phyloP scores from a whole-genome alignment of 2,329 filamentous ascomycete genomes.

The Aspergillus sp. region DNA sequence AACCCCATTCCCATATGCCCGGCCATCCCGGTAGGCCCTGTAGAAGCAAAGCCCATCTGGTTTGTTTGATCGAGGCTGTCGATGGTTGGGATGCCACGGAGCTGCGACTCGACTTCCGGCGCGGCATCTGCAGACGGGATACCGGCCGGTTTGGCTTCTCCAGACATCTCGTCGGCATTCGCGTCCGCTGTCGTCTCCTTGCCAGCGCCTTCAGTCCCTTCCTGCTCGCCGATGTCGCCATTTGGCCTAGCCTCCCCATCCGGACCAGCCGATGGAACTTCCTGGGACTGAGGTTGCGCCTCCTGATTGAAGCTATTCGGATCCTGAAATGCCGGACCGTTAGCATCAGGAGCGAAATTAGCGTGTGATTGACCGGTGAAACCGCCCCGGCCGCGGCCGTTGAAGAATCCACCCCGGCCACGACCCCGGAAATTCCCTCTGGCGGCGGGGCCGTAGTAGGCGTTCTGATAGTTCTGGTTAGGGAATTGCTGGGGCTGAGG shows the following conservation, averaged over 20 bases:
- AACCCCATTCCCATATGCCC: conserved; percentile 20
- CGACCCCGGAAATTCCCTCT: conserved; percentile 53
- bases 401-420: conserved; percentile 50
- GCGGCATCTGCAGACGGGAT: conserved; percentile 8
- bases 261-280: conserved; percentile 7
- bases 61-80: conserved; percentile 22
- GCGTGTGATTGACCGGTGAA: conserved; percentile 30
- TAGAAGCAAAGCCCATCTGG: conserved; percentile 18
- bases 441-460: conserved; percentile 65
- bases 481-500: conserved; percentile 51
- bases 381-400: conserved; percentile 29
- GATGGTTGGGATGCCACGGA: conserved; percentile 23
- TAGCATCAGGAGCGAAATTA: conserved; percentile 26
- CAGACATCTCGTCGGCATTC: conserved; percentile 5
- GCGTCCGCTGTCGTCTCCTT: background rate
- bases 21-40: conserved; percentile 20
- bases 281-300: conserved; percentile 8
- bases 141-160: conserved; percentile 8
- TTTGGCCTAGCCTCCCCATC: conserved; percentile 20
- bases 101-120: conserved; percentile 12
- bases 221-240: conserved; percentile 19
- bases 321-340: conserved; percentile 22
- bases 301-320: conserved; percentile 22
- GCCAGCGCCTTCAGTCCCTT: conserved; percentile 6
- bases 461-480: conserved; percentile 61